These are phyloP conservation scores for Epichloe gansuensis DNA, from an alignment of 2,329 filamentous ascomycete species.

Conservation along the genomic window DNA sequence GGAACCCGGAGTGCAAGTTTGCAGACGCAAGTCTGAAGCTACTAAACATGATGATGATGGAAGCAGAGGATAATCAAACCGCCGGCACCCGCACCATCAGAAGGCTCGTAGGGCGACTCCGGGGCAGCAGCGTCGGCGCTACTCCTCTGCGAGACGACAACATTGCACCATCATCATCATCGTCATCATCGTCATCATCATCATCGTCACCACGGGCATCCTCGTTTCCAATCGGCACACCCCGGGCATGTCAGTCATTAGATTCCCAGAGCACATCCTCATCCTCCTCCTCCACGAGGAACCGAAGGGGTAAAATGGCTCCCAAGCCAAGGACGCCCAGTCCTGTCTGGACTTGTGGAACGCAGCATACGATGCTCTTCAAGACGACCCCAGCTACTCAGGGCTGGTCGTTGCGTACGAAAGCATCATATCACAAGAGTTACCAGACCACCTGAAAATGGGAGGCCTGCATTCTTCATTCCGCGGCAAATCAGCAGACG, in stretches of 20 bases:
- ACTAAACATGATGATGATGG: background rate
- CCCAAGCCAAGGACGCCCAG: background rate
- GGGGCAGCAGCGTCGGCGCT: conserved; percentile 4
- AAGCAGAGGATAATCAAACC: background rate
- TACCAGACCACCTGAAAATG: conserved; percentile 21
- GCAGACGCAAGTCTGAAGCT: background rate
- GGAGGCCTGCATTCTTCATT: conserved; percentile 16
- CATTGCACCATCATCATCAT: background rate
- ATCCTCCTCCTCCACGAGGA: background rate
- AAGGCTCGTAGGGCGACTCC: conserved; percentile 9
- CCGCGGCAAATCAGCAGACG: conserved; percentile 13
- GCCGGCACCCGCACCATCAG: background rate
- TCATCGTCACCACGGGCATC: background rate
- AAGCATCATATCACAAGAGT: conserved; percentile 22
- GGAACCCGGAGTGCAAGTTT: background rate
- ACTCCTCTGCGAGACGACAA: background rate
- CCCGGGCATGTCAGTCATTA: background rate
- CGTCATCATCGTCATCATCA: background rate
- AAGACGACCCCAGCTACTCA: conserved; percentile 16
- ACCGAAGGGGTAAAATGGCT: background rate
- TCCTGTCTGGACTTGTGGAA: conserved; percentile 22
- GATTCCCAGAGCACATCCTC: background rate
- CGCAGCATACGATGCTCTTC: conserved; percentile 21
- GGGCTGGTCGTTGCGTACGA: conserved; percentile 24
- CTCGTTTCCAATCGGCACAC: background rate